These are phyloP conservation scores for Hordeum pubiflorum DNA, from an alignment of 202 grass and related monocot species.

Conservation along the genomic window DNA sequence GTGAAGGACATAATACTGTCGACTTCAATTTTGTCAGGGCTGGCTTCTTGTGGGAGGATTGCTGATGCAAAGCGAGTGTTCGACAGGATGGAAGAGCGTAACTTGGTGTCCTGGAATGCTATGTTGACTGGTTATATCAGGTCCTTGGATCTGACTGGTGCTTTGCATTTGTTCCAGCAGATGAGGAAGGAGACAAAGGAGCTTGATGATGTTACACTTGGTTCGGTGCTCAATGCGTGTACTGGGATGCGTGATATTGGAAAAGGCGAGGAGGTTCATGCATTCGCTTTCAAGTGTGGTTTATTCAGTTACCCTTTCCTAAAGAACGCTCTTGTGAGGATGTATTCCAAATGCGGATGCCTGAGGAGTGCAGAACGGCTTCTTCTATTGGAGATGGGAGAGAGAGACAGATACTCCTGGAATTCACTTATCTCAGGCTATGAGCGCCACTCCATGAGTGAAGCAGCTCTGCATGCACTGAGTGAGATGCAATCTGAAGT, in stretches of 20 bases:
- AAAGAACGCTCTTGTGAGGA: slow-evolving; percentile 57
- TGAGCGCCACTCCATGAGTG: slow-evolving; percentile 62
- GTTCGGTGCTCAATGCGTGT: slow-evolving; percentile 64
- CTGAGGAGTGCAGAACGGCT: slow-evolving; percentile 57
- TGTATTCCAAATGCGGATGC: slow-evolving; percentile 79
- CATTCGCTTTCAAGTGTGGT: slow-evolving; percentile 44
- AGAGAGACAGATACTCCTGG: slow-evolving; percentile 66
- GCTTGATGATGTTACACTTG: slow-evolving; percentile 55
- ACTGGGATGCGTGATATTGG: slow-evolving; percentile 50
- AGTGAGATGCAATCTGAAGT: slow-evolving; percentile 55
- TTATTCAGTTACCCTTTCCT: slow-evolving; percentile 32
- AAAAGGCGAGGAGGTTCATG: slow-evolving; percentile 68
- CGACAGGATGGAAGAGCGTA: slow-evolving; percentile 55
- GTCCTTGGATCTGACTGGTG: slow-evolving; percentile 49
- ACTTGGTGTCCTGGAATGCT: slow-evolving; percentile 83
- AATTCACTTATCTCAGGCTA: slow-evolving; percentile 85
- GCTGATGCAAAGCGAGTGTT: slow-evolving; percentile 59
- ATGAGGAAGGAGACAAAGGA: slow-evolving; percentile 51
- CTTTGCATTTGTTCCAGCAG: slow-evolving; percentile 59
- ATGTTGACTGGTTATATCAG: slow-evolving; percentile 65
- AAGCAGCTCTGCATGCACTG: slow-evolving; percentile 65
- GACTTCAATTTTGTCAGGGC: slow-evolving; percentile 61
- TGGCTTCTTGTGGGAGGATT: slow-evolving; percentile 66
- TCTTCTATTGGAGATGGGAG: slow-evolving; percentile 42
- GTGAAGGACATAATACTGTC: slow-evolving; percentile 62